A percentile compares a stretch with the other conserved stretches of the same genome.
Evolutionary conservation across 148 eudicot genomes (phyloP).

Genomic region (Pharnaceum exiguum): DNA sequence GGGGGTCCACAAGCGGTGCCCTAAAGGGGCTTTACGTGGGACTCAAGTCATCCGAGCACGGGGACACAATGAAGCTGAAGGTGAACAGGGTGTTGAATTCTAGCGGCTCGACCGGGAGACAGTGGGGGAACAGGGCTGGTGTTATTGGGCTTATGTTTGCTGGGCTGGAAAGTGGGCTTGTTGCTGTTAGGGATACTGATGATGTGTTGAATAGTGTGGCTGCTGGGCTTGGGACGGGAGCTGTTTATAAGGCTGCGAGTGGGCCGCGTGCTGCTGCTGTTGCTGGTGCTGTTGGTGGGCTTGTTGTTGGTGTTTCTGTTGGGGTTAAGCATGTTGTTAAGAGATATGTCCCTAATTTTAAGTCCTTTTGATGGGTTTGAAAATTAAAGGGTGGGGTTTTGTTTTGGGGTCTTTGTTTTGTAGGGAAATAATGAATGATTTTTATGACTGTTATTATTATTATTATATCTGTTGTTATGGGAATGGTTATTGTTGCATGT

Average conservation of each 20-base stretch:
- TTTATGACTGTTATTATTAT: no score
- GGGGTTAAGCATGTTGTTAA: conserved; percentile 56
- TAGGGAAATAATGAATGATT: no score
- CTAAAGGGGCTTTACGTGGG: conserved; percentile 48
- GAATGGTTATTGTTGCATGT: no score
- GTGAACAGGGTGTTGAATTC: conserved; percentile 65
- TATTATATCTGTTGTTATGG: no score
- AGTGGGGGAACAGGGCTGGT: conserved; percentile 66
- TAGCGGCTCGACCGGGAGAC: conserved; percentile 59
- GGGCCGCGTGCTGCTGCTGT: conserved; percentile 79
- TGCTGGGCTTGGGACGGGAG: conserved; percentile 88
- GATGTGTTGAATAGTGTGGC: conserved; percentile 71
- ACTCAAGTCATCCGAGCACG: conserved; percentile 42
- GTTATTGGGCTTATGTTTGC: conserved; percentile 76
- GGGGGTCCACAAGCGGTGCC: conserved; percentile 62
- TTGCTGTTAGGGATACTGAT: conserved; percentile 58
- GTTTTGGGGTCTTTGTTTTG: no score
- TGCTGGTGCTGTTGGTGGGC: conserved; percentile 83
- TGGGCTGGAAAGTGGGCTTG: conserved; percentile 79
- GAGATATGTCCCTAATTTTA: conserved; percentile 68
- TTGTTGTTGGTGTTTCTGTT: conserved; percentile 64
- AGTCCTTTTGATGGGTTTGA: no score
- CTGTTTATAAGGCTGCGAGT: conserved; percentile 64
- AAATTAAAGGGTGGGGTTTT: no score
- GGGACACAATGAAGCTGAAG: conserved; percentile 60